Percentiles rank a stretch among this genome's conserved stretches.
phyloP scores from a whole-genome alignment of 2,329 filamentous ascomycete species.

The Colletotrichum simmondsii region DNA sequence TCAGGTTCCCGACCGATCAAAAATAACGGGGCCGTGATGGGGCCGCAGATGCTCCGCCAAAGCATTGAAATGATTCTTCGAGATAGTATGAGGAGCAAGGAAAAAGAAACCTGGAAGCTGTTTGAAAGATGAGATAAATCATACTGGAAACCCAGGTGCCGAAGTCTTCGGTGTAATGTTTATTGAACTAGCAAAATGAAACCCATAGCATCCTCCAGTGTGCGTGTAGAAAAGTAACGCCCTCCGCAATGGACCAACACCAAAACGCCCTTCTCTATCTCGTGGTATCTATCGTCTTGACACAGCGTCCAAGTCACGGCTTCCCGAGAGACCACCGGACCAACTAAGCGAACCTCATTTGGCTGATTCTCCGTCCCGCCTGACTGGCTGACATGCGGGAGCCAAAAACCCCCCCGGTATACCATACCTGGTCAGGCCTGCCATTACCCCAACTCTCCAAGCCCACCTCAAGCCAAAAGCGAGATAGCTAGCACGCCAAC shows the following conservation, averaged over 20 bases:
- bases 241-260: background rate
- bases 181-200: too few species aligned
- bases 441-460: slow-evolving; percentile 32
- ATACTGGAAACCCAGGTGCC: background rate
- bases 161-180: too few species aligned
- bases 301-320: background rate
- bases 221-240: background rate
- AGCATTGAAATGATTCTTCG: background rate
- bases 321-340: background rate
- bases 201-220: background rate
- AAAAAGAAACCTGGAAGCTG: too few species aligned
- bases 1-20: background rate
- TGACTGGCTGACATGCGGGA: slow-evolving; percentile 28
- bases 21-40: slow-evolving; percentile 11
- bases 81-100: too few species aligned
- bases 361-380: slow-evolving; percentile 11
- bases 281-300: slow-evolving; percentile 2
- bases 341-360: background rate
- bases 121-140: background rate
- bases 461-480: background rate
- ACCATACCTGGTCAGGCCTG: background rate
- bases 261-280: slow-evolving; percentile 9
- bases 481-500: slow-evolving; percentile 13
- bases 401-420: slow-evolving; percentile 7
- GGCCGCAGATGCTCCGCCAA: slow-evolving; percentile 9